These are phyloP conservation scores for Meripilus lineatus DNA, from an alignment of 1,284 basidiomycete species.

Conservation along the genomic window DNA sequence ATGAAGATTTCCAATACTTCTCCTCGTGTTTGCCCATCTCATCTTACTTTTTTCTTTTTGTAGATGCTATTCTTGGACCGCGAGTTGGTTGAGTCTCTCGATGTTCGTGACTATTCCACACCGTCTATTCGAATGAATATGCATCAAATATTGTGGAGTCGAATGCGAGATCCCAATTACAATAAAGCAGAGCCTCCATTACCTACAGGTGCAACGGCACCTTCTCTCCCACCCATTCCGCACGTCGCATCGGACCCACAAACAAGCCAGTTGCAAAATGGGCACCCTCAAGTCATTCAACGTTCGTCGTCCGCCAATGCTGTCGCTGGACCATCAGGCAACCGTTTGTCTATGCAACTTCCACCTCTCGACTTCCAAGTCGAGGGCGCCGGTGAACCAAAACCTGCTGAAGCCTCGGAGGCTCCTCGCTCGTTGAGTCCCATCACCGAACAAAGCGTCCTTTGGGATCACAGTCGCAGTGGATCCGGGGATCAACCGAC, in stretches of 20 bases:
- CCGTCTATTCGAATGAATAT: slow-evolving; percentile 63
- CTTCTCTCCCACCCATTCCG: slow-evolving; percentile 24
- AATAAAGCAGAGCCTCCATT: slow-evolving; percentile 14
- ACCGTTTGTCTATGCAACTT: slow-evolving; percentile 23
- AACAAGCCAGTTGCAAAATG: neutral
- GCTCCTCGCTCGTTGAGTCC: slow-evolving; percentile 25
- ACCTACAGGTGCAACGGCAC: slow-evolving; percentile 11
- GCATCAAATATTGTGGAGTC: slow-evolving; percentile 58
- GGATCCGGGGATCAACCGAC: slow-evolving; percentile 14
- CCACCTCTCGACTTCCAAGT: slow-evolving; percentile 29
- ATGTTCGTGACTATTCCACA: slow-evolving; percentile 76
- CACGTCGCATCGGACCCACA: neutral
- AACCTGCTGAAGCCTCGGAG: slow-evolving; percentile 9
- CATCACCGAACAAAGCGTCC: slow-evolving; percentile 27
- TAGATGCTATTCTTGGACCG: slow-evolving; percentile 87
- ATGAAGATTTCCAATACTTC: slow-evolving; percentile 23
- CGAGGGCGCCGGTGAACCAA: slow-evolving; percentile 3
- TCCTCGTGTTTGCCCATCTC: slow-evolving; percentile 5
- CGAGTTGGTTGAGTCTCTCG: slow-evolving; percentile 74
- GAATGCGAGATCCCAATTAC: slow-evolving; percentile 45
- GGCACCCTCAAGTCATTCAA: too few species aligned
- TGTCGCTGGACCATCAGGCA: too few species aligned
- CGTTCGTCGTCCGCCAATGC: too few species aligned
- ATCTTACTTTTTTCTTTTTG: slow-evolving; percentile 7
- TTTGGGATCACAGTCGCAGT: slow-evolving; percentile 20